phyloP scores from a whole-genome alignment of 495 filamentous ascomycete genomes.

The Amniculicola lignicola region DNA sequence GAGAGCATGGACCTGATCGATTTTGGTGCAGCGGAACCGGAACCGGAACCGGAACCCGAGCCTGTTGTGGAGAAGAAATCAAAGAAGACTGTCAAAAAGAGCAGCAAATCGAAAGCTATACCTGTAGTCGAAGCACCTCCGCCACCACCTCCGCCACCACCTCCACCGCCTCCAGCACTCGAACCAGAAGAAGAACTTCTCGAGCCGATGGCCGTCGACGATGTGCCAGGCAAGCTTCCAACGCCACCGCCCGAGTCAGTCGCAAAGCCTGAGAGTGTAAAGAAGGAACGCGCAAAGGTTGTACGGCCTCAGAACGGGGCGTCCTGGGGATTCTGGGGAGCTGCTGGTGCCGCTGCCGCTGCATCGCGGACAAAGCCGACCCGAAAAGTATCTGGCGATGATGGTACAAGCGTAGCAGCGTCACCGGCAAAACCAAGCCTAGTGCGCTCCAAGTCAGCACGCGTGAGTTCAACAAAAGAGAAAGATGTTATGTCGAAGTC shows the following conservation, averaged over 20 bases:
- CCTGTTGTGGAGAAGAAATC: constrained; percentile 17
- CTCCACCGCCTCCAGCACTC: constrained; percentile 17
- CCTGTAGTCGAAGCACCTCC: constrained; percentile 26
- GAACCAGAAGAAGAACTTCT: constrained; percentile 15
- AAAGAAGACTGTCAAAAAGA: constrained; percentile 27
- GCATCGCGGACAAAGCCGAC: constrained; percentile 24
- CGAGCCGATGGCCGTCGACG: constrained; percentile 14
- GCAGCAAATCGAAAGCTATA: constrained; percentile 26
- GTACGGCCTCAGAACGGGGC: constrained; percentile 49
- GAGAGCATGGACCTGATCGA: constrained; percentile 36
- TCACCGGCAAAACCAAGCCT: constrained; percentile 37
- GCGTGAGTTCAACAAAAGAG: constrained; percentile 52
- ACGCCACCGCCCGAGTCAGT: constrained; percentile 55
- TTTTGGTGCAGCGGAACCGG: constrained; percentile 20
- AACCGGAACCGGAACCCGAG: constrained; percentile 11
- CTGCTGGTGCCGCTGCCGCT: constrained; percentile 39
- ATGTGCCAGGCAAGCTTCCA: constrained; percentile 41
- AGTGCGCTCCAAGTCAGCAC: constrained; percentile 52
- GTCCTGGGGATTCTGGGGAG: constrained; percentile 61
- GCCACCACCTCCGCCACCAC: constrained; percentile 27
- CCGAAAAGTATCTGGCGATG: constrained; percentile 27
- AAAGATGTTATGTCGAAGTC: constrained; percentile 49
- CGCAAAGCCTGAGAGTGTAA: constrained; percentile 45
- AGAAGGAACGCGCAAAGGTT: constrained; percentile 59
- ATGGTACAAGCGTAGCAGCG: constrained; percentile 26